Percentiles rank a stretch among this genome's conserved stretches.
phyloP scores from a whole-genome alignment of 169 alveolate species.

The Plasmodium coatneyi region DNA sequence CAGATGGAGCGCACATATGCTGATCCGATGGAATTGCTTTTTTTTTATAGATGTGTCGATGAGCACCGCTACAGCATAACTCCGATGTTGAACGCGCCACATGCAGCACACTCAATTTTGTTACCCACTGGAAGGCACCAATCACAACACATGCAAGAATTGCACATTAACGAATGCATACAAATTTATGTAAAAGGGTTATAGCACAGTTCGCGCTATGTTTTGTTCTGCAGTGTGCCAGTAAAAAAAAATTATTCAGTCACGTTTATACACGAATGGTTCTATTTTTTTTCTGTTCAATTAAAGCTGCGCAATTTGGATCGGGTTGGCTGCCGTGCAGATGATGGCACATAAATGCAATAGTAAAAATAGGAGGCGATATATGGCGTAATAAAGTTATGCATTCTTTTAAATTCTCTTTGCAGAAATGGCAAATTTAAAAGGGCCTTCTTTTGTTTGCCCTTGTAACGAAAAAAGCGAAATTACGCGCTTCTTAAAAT shows the following conservation, averaged over 20 bases:
- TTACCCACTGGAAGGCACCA: background rate
- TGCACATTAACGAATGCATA: background rate
- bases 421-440: background rate
- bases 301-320: background rate
- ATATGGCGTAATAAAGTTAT: background rate
- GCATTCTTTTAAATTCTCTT: background rate
- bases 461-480: background rate
- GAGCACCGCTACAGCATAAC: background rate
- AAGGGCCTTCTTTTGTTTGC: background rate
- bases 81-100: background rate
- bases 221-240: background rate
- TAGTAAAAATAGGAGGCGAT: background rate
- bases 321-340: background rate
- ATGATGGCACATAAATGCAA: background rate
- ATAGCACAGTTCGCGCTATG: background rate
- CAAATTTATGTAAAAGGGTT: background rate
- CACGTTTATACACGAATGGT: background rate
- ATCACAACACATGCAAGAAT: background rate
- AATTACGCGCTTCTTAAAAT: background rate
- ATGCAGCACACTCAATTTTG: background rate
- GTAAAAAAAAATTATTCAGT: no score
- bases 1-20: background rate
- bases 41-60: background rate
- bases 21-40: background rate
- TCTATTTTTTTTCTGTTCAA: background rate